phyloP scores from a whole-genome alignment of 805 yeast genomes.

The Metschnikowia orientalis region DNA sequence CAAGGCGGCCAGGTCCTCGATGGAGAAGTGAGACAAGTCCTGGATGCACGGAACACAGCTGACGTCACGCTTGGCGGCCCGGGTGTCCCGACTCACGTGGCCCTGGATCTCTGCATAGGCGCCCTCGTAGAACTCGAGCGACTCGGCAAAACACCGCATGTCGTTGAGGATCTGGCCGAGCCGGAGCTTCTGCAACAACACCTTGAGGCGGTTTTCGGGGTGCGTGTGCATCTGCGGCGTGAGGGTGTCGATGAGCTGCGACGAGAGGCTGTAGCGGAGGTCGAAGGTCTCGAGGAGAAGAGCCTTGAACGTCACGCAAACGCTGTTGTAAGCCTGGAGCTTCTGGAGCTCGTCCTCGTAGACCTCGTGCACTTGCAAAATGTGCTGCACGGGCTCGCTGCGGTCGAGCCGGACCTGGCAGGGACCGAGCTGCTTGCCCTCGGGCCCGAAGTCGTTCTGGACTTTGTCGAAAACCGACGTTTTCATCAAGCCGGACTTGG shows the following conservation, averaged over 20 bases:
- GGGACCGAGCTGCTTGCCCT: conserved; percentile 36
- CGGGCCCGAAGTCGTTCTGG: conserved; percentile 45
- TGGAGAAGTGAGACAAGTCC: conserved; percentile 9
- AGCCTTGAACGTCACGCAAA: conserved; percentile 43
- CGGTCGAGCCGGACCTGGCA: conserved; percentile 12
- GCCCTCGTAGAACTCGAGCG: conserved; percentile 48
- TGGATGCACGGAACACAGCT: background rate
- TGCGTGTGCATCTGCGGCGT: conserved; percentile 34
- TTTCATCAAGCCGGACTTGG: conserved; percentile 36
- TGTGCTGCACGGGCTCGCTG: conserved; percentile 7
- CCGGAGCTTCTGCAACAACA: conserved; percentile 44
- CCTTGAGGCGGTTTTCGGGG: conserved; percentile 8
- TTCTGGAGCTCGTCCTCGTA: conserved; percentile 35
- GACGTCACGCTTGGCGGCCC: conserved; percentile 2
- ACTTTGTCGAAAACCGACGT: conserved; percentile 52
- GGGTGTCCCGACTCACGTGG: conserved; percentile 2
- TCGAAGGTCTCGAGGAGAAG: conserved; percentile 53
- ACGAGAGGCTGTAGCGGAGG: conserved; percentile 14
- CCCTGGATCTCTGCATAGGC: conserved; percentile 29
- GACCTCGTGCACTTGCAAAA: conserved; percentile 35
- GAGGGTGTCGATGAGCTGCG: conserved; percentile 11
- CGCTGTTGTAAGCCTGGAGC: conserved; percentile 48
- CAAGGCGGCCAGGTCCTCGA: conserved; percentile 6
- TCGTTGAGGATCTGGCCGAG: conserved; percentile 50
- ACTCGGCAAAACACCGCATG: conserved; percentile 57